Base-by-base conservation (phyloP, 192 early-diverging fungal genomes). In the Lunasporangiospora selenospora region DNA sequence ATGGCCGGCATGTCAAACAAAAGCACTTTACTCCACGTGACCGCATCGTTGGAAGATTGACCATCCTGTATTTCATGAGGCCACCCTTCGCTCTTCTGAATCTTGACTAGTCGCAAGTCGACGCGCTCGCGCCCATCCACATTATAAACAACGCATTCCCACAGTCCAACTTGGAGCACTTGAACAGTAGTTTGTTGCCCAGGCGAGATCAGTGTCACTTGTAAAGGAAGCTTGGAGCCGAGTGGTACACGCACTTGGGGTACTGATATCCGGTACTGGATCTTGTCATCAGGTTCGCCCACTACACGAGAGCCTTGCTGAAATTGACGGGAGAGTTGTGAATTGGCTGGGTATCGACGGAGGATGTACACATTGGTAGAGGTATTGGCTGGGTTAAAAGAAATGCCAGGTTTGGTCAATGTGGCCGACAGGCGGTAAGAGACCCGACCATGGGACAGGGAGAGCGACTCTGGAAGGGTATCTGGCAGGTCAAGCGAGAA, bases 21-120 rank as follows among this genome's bases (percentile, higher is more conserved):
- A 10, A 71, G 48, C 26, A 71, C 67, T 40, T 71, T 71, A 59
- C 58, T 71, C 67, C 67, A 71, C 19, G 67, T 71, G 12, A 66
- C 38, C 5, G 38, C 5, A 1, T 46, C 51, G 36, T 41, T 9
- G 51, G 1, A 18, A n/a, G n/a, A n/a, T n/a, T 4, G 10, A 15
- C 34, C 52, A n/a, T 62, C 37, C 6, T 34, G 38, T 21, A 52
- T 48, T 6, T 49, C 23, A 6, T 48, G 40, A 4, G 69, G 38
- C 69, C 69, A 73, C 12, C 69, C 69, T 47, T 58, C 61, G n/a
- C 54, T 53, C 49, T 73, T 73, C 53, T 63, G 67, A 21, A 63
- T 58, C 49, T 63, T 73, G 55, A 73, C 61, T 16, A 73, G 23
- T 15, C 69, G 37, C 69, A 63, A 58, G 42, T 73, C 59, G 6